Conservation (phyloP, 2,329 filamentous ascomycete genomes). For the Cytospora piceae region DNA sequence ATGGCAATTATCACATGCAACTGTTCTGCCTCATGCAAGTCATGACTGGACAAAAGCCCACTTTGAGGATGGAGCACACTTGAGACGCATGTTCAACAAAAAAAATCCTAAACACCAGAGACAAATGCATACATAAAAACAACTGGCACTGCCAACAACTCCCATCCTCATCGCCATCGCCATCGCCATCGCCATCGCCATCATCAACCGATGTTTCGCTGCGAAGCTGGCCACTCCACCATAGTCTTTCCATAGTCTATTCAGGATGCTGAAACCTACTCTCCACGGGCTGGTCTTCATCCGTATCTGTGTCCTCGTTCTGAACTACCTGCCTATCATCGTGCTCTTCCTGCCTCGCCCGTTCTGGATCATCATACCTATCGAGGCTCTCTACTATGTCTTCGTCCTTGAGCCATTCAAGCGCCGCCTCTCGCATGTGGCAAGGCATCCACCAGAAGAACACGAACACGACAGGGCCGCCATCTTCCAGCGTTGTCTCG, state of each 20-base stretch:
- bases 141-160: neutral
- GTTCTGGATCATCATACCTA: conserved; percentile 39
- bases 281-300: conserved; percentile 48
- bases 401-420: conserved; percentile 49
- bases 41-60: neutral
- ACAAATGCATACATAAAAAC: neutral
- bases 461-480: conserved; percentile 50
- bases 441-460: conserved; percentile 48
- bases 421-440: conserved; percentile 43
- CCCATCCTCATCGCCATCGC: neutral
- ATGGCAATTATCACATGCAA: neutral
- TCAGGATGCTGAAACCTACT: conserved; percentile 27
- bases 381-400: conserved; percentile 49
- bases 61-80: neutral
- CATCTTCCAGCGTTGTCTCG: conserved; percentile 61
- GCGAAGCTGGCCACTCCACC: neutral
- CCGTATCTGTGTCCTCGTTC: conserved; percentile 46
- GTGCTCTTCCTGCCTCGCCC: conserved; percentile 24
- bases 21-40: neutral
- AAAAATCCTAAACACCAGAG: neutral
- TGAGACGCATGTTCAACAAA: neutral
- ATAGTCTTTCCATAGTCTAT: neutral
- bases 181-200: neutral
- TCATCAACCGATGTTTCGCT: neutral
- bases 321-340: conserved; percentile 20